phyloP scores from a whole-genome alignment of 495 filamentous ascomycete species.

The Hyphodiscus hymeniophilus region DNA sequence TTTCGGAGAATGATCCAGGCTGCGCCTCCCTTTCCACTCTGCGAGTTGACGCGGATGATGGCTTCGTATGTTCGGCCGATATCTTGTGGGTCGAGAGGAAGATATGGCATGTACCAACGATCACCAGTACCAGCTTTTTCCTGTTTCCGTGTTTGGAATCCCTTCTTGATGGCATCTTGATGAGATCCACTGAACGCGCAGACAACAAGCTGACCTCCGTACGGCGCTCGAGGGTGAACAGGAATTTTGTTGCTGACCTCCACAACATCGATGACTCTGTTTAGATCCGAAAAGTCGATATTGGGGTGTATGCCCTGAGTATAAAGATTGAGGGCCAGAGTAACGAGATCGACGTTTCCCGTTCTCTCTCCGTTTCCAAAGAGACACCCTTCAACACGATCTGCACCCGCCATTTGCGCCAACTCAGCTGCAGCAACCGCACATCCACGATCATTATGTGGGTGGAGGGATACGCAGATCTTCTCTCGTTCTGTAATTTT shows the following conservation, averaged over 20 bases:
- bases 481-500: slow-evolving; percentile 73
- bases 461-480: slow-evolving; percentile 76
- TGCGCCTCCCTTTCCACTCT: slow-evolving; percentile 90
- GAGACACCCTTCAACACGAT: slow-evolving; percentile 88
- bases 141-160: slow-evolving; percentile 66
- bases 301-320: slow-evolving; percentile 86
- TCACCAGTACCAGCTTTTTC: slow-evolving; percentile 50
- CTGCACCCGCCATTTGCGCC: slow-evolving; percentile 95
- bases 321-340: slow-evolving; percentile 90
- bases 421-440: slow-evolving; percentile 80
- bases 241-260: slow-evolving; percentile 94
- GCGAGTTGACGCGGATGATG: slow-evolving; percentile 95
- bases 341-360: slow-evolving; percentile 94
- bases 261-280: slow-evolving; percentile 78
- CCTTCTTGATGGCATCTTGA: slow-evolving; percentile 98
- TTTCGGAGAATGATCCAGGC: slow-evolving; percentile 89
- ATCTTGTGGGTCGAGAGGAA: slow-evolving; percentile 87
- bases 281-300: slow-evolving; percentile 90
- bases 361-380: slow-evolving; percentile 96
- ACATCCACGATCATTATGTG: slow-evolving; percentile 92
- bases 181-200: slow-evolving; percentile 88
- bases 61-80: slow-evolving; percentile 96
- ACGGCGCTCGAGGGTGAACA: slow-evolving; percentile 80
- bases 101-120: slow-evolving; percentile 71
- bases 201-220: slow-evolving; percentile 82